These are phyloP conservation scores for Verticillium zaregamsianum DNA, from an alignment of 2,329 filamentous ascomycete genomes.

Conservation along the genomic window DNA sequence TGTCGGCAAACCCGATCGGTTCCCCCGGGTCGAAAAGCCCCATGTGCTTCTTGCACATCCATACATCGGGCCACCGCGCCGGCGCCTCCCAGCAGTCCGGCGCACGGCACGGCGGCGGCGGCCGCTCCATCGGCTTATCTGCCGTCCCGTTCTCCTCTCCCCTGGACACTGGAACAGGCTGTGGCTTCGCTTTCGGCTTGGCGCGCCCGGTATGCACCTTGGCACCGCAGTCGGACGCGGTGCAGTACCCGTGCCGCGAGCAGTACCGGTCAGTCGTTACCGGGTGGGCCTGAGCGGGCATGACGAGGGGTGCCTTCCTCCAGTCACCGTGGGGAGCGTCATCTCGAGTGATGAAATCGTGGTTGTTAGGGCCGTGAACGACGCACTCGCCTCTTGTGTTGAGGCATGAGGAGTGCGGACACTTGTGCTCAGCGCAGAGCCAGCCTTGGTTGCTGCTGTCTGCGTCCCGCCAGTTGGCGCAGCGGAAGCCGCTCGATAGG, in stretches of 20 bases:
- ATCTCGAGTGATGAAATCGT: not conserved
- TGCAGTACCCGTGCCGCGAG: not conserved
- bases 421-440: not conserved
- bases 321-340: not conserved
- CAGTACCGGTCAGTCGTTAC: not conserved
- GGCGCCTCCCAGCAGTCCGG: not conserved
- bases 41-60: conserved; percentile 1
- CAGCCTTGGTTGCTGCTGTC: not conserved
- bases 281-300: not conserved
- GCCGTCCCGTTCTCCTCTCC: not conserved
- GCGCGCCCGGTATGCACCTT: not conserved
- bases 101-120: not conserved
- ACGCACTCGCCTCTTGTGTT: not conserved
- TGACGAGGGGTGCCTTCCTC: not conserved
- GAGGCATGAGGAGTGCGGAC: not conserved
- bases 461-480: not conserved
- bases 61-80: not conserved
- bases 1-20: not conserved
- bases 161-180: not conserved
- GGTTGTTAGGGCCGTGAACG: not conserved
- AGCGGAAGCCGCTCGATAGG: not conserved
- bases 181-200: not conserved
- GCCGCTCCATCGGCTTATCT: not conserved
- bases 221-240: not conserved
- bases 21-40: not conserved